phyloP scores from a whole-genome alignment of 306 rosid genomes.

The Amphicarpaea edgeworthii region DNA sequence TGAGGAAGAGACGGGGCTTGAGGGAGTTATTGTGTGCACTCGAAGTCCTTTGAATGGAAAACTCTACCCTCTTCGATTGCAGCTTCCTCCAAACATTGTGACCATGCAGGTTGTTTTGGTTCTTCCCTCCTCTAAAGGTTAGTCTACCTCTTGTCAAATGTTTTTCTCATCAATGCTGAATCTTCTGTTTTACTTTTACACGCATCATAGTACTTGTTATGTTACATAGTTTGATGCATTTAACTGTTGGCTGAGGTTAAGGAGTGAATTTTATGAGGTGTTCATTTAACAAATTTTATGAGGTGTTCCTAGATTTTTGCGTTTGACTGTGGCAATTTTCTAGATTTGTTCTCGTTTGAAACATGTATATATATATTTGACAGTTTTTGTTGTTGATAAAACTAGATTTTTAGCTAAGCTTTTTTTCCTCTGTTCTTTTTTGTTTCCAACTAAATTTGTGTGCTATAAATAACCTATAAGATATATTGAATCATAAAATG shows the following conservation, averaged over 20 bases:
- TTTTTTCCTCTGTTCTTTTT: not conserved
- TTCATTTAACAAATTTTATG: not conserved
- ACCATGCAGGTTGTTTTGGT: slow-evolving; percentile 81
- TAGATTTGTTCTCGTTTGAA: not conserved
- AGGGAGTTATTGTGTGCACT: slow-evolving; percentile 74
- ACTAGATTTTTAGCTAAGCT: slow-evolving; percentile 6
- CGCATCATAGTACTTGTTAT: not conserved
- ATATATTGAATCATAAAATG: slow-evolving; percentile 6
- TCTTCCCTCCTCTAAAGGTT: slow-evolving; percentile 68
- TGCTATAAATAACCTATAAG: not conserved
- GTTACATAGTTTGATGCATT: not conserved
- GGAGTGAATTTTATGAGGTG: not conserved
- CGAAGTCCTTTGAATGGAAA: slow-evolving; percentile 89
- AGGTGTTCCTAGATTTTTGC: not conserved
- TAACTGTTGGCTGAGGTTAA: not conserved
- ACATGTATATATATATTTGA: not conserved
- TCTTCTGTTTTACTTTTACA: not conserved
- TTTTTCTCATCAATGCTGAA: slow-evolving; percentile 19
- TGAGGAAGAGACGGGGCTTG: slow-evolving; percentile 80
- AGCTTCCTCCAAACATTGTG: slow-evolving; percentile 95
- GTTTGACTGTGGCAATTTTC: not conserved
- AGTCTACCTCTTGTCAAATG: not conserved
- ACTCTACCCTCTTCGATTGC: slow-evolving; percentile 88
- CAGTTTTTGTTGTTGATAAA: slow-evolving; percentile 15
- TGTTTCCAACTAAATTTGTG: not conserved